phyloP scores from a whole-genome alignment of 2,329 filamentous ascomycete species.

The Cladorrhinum sp. region DNA sequence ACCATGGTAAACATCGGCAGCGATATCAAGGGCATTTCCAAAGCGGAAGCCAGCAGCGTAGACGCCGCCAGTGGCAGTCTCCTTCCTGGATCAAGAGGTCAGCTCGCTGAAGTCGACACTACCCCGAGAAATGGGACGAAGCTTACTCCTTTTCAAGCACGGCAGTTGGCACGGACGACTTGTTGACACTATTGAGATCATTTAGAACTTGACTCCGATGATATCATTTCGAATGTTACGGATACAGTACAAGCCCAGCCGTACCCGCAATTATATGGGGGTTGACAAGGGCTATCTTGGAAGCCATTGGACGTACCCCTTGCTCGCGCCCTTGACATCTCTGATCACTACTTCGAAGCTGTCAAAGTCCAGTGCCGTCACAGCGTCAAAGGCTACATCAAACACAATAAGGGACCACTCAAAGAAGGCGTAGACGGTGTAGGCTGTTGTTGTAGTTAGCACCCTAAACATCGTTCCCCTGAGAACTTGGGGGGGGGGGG shows the following conservation, averaged over 20 bases:
- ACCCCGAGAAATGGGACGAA: neutral
- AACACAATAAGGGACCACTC: slow-evolving; percentile 95
- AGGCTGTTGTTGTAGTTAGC: slow-evolving; percentile 56
- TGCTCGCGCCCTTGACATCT: slow-evolving; percentile 85
- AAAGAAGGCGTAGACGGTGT: slow-evolving; percentile 96
- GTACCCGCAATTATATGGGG: slow-evolving; percentile 8
- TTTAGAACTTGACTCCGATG: slow-evolving; percentile 39
- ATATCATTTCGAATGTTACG: slow-evolving; percentile 32
- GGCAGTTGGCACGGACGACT: slow-evolving; percentile 45
- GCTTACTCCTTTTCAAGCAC: slow-evolving; percentile 73
- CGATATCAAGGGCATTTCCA: slow-evolving; percentile 72
- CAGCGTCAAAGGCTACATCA: slow-evolving; percentile 93
- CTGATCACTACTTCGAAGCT: slow-evolving; percentile 83
- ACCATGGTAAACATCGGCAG: slow-evolving; percentile 87
- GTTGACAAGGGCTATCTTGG: slow-evolving; percentile 64
- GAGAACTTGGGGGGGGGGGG: slow-evolving; percentile 35
- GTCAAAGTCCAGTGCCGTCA: slow-evolving; percentile 88
- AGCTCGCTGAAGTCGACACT: slow-evolving; percentile 10
- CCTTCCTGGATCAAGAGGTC: slow-evolving; percentile 57
- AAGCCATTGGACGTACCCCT: slow-evolving; percentile 98
- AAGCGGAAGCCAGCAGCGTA: slow-evolving; percentile 71
- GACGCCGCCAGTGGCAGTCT: slow-evolving; percentile 67
- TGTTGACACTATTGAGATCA: slow-evolving; percentile 43
- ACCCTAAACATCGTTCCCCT: too few relatives aligned
- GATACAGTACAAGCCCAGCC: slow-evolving; percentile 25